phyloP scores from a whole-genome alignment of 2,329 filamentous ascomycete genomes.

The Cladorrhinum sp. region DNA sequence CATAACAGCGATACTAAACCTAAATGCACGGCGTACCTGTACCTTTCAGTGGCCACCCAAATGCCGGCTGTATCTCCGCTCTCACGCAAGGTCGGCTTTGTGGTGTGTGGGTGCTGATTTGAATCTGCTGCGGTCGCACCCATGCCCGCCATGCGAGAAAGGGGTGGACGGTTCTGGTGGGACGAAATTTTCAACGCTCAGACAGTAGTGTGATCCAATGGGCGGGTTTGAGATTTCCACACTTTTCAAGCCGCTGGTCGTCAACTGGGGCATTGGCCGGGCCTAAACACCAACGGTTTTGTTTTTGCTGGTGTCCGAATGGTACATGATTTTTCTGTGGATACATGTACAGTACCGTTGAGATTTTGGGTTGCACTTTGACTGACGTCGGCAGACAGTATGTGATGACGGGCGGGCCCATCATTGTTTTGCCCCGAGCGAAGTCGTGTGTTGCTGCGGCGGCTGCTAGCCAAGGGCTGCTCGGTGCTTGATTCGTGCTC shows the following conservation, averaged over 20 bases:
- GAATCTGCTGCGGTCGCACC: constrained; percentile 5
- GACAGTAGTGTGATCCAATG: constrained; percentile 3
- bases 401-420: not conserved
- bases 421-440: constrained; percentile 3
- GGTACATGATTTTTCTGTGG: not conserved
- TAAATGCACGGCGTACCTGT: constrained; percentile 24
- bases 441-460: not conserved
- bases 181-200: constrained; percentile 25
- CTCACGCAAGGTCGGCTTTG: constrained; percentile 14
- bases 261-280: no score
- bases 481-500: constrained; percentile 17
- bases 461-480: not conserved
- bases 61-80: constrained; percentile 21
- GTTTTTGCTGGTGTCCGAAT: not conserved
- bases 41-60: constrained; percentile 20
- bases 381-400: not conserved
- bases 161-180: constrained; percentile 3
- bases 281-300: not conserved
- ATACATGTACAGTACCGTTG: not conserved
- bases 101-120: not conserved
- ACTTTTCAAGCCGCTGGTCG: constrained; percentile 1
- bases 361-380: not conserved
- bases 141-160: constrained; percentile 1
- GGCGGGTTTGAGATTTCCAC: constrained; percentile 14
- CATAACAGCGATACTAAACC: constrained; percentile 28